Evolutionary conservation across 352 stramenopile species (phyloP).

Genomic region (Pythium grandisporangium): DNA sequence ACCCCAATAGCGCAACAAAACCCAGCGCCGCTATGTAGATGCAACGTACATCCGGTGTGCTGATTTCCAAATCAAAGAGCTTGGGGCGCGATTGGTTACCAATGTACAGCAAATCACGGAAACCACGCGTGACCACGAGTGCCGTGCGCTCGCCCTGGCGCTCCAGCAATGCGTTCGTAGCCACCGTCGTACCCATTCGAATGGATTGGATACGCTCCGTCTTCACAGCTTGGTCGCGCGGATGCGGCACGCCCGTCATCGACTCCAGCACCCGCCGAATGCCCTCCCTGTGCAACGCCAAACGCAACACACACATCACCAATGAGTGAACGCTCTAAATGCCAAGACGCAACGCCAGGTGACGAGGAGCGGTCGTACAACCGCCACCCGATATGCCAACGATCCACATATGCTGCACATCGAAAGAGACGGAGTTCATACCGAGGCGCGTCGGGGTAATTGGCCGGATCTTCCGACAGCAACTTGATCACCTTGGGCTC

Average conservation of each 20-base stretch:
- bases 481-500: conserved; percentile 92
- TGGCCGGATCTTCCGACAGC: conserved; percentile 94
- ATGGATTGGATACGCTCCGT: conserved; percentile 93
- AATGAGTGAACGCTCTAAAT: too few relatives aligned
- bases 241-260: conserved; percentile 86
- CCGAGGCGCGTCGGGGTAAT: conserved; percentile 96
- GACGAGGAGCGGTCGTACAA: too few relatives aligned
- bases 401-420: too few relatives aligned
- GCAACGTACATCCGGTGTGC: conserved; percentile 59
- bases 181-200: conserved; percentile 98
- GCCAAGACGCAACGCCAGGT: too few relatives aligned
- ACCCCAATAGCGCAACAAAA: too few relatives aligned
- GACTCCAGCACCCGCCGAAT: conserved; percentile 94
- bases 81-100: conserved; percentile 97
- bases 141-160: conserved; percentile 92
- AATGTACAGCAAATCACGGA: conserved; percentile 96
- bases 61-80: conserved; percentile 96
- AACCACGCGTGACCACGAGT: conserved; percentile 93
- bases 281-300: conserved; percentile 70
- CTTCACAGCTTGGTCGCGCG: conserved; percentile 75
- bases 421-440: too few relatives aligned
- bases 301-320: too few relatives aligned
- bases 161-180: conserved; percentile 98
- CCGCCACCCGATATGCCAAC: too few relatives aligned
- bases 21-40: too few relatives aligned